These are phyloP conservation scores for Saccharomycopsis sp. DNA, from an alignment of 805 yeast species.

Conservation along the genomic window DNA sequence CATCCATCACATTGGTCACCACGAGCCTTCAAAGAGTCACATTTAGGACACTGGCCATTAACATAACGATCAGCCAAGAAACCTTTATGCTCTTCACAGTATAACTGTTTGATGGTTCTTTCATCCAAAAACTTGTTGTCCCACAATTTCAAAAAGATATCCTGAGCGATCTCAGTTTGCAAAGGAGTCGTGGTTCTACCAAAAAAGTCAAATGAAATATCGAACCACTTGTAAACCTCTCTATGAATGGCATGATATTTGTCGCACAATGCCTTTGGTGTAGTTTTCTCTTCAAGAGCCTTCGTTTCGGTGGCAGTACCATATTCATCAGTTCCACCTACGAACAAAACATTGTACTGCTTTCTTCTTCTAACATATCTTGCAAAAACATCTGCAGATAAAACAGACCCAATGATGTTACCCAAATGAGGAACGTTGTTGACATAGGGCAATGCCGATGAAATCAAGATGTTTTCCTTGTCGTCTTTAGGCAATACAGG, in stretches of 20 bases:
- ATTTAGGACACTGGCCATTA: slow-evolving; percentile 95
- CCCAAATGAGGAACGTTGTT: slow-evolving; percentile 98
- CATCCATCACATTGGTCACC: slow-evolving; percentile 99
- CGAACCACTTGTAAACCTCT: slow-evolving; percentile 94
- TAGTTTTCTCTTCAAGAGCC: slow-evolving; percentile 86
- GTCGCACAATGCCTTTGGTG: slow-evolving; percentile 86
- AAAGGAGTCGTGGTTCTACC: slow-evolving; percentile 92
- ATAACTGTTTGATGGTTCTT: slow-evolving; percentile 81
- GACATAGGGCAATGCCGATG: slow-evolving; percentile 96
- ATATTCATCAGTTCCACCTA: slow-evolving; percentile 98
- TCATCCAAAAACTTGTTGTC: slow-evolving; percentile 81
- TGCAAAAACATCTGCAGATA: slow-evolving; percentile 89
- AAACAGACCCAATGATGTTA: slow-evolving; percentile 90
- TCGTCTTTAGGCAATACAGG: slow-evolving; percentile 59
- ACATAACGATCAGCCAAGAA: slow-evolving; percentile 94
- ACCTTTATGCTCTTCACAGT: slow-evolving; percentile 84
- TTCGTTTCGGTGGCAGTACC: slow-evolving; percentile 99
- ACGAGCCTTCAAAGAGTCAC: slow-evolving; percentile 93
- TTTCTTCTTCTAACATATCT: slow-evolving; percentile 77
- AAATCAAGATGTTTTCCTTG: slow-evolving; percentile 77
- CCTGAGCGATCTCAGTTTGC: slow-evolving; percentile 95
- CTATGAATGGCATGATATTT: slow-evolving; percentile 83
- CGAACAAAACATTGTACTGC: slow-evolving; percentile 75
- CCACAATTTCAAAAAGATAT: slow-evolving; percentile 70
- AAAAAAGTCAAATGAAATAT: slow-evolving; percentile 86